A percentile compares a stretch with the other conserved stretches of the same genome.
Evolutionary conservation across 768 basidiomycete species (phyloP).

Genomic region (Termitomyces sp.): DNA sequence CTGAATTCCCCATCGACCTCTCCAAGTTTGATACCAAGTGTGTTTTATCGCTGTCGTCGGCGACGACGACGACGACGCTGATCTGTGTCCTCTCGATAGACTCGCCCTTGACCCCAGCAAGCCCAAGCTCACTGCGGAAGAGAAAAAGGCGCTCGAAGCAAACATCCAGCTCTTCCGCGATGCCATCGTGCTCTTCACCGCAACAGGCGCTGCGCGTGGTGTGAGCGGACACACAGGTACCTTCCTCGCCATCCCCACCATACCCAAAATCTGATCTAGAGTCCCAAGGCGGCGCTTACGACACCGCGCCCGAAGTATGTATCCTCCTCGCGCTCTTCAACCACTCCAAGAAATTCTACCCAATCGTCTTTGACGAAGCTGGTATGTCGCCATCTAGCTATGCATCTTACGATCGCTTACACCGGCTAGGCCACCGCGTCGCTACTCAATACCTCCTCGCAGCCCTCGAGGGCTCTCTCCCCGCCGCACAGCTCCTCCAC

Average conservation of each 20-base stretch:
- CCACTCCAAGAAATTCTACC: conserved; percentile 58
- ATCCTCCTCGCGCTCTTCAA: conserved; percentile 76
- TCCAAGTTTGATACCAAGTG: conserved; percentile 68
- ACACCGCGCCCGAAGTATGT: conserved; percentile 84
- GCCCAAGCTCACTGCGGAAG: conserved; percentile 57
- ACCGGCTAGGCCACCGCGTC: conserved; percentile 72
- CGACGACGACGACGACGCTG: not conserved
- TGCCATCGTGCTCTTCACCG: conserved; percentile 83
- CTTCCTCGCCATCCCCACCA: not conserved
- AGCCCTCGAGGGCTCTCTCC: conserved; percentile 70
- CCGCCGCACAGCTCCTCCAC: conserved; percentile 75
- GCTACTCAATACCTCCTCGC: conserved; percentile 87
- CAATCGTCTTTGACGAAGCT: conserved; percentile 79
- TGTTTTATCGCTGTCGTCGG: conserved; percentile 5
- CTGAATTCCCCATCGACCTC: conserved; percentile 77
- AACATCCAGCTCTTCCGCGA: conserved; percentile 85
- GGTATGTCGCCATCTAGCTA: conserved; percentile 43
- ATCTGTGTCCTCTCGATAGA: conserved; percentile 39
- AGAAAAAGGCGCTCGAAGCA: conserved; percentile 53
- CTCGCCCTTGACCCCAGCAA: conserved; percentile 72
- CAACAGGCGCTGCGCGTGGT: conserved; percentile 81
- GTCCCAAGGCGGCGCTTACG: conserved; percentile 59
- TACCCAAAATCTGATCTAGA: not conserved
- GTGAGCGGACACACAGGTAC: conserved; percentile 81
- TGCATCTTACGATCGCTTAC: too few species aligned